phyloP scores from a whole-genome alignment of 768 basidiomycete genomes.

The Russula sp. region DNA sequence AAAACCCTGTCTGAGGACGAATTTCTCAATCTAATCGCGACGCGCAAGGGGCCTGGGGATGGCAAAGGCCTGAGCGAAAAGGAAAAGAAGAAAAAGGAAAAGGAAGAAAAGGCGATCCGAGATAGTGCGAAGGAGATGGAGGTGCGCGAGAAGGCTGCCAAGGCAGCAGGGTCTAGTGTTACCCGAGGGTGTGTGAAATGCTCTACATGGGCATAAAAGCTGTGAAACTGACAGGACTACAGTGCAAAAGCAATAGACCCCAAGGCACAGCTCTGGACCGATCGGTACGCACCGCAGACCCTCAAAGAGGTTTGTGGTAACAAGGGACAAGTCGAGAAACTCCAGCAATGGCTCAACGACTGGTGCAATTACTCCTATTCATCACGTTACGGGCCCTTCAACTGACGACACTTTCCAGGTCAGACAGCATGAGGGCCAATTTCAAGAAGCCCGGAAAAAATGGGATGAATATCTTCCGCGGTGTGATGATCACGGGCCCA shows the following conservation, averaged over 20 bases:
- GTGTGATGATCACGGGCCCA: slow-evolving; percentile 83
- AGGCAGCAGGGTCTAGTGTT: slow-evolving; percentile 15
- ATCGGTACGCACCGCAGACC: slow-evolving; percentile 84
- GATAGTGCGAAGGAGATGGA: slow-evolving; percentile 75
- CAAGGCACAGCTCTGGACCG: slow-evolving; percentile 84
- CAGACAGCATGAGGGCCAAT: slow-evolving; percentile 56
- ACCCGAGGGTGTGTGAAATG: slow-evolving; percentile 25
- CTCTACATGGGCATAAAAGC: not conserved
- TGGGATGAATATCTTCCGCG: slow-evolving; percentile 80
- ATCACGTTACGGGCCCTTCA: not conserved
- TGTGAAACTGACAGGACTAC: slow-evolving; percentile 3
- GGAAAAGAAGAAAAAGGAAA: slow-evolving; percentile 71
- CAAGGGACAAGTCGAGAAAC: slow-evolving; percentile 84
- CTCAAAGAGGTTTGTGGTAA: slow-evolving; percentile 94
- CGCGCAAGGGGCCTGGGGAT: slow-evolving; percentile 48
- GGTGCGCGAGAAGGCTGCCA: slow-evolving; percentile 49
- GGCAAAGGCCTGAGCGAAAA: slow-evolving; percentile 60
- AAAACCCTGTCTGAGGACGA: slow-evolving; percentile 79
- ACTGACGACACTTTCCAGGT: slow-evolving; percentile 42
- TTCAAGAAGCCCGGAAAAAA: slow-evolving; percentile 96
- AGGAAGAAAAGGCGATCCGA: slow-evolving; percentile 72
- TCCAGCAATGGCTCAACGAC: slow-evolving; percentile 79
- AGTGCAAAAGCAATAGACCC: slow-evolving; percentile 37
- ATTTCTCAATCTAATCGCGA: slow-evolving; percentile 77
- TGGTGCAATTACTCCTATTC: slow-evolving; percentile 50